Evolutionary conservation across 768 basidiomycete species (phyloP).

Genomic region (Chiua virens): DNA sequence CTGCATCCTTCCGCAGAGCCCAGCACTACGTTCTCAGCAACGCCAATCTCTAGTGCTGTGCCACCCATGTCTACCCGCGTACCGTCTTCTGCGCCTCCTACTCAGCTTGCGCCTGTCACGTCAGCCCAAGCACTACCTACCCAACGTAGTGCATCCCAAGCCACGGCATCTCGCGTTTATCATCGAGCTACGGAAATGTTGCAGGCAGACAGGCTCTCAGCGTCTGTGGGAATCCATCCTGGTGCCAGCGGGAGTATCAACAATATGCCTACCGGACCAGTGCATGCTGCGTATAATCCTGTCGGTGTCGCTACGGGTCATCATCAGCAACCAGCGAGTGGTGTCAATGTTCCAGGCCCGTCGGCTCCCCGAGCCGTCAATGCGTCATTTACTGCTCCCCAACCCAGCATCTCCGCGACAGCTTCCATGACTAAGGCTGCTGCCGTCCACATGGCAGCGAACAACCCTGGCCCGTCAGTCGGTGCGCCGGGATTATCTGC

Average conservation of each 20-base stretch:
- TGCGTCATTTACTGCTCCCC: slow-evolving; percentile 1
- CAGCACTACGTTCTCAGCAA: background rate
- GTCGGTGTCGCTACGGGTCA: slow-evolving; percentile 1
- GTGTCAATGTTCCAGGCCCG: slow-evolving; percentile 3
- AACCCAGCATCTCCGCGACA: slow-evolving; percentile 1
- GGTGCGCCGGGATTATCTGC: slow-evolving; percentile 7
- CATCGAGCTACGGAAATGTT: slow-evolving; percentile 26
- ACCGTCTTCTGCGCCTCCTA: slow-evolving; percentile 23
- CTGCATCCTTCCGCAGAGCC: slow-evolving; percentile 13
- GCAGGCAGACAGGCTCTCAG: slow-evolving; percentile 19
- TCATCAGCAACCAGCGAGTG: slow-evolving; percentile 12
- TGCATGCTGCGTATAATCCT: slow-evolving; percentile 7
- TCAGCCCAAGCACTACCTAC: slow-evolving; percentile 4
- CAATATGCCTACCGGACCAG: slow-evolving; percentile 12
- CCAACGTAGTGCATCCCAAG: slow-evolving; percentile 21
- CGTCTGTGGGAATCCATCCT: slow-evolving; percentile 1
- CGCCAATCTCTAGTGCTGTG: slow-evolving; percentile 7
- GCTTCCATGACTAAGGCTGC: slow-evolving; percentile 7
- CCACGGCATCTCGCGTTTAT: slow-evolving; percentile 19
- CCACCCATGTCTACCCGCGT: slow-evolving; percentile 13
- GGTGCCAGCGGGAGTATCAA: background rate
- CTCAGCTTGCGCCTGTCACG: slow-evolving; percentile 15
- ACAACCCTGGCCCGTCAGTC: slow-evolving; percentile 1
- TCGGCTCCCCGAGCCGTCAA: slow-evolving; percentile 11
- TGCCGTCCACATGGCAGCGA: slow-evolving; percentile 1